Percentiles rank a stretch among this genome's conserved stretches.
Evolutionary conservation across 768 basidiomycete species (phyloP).

Genomic region (Macrolepiota albuminosa): DNA sequence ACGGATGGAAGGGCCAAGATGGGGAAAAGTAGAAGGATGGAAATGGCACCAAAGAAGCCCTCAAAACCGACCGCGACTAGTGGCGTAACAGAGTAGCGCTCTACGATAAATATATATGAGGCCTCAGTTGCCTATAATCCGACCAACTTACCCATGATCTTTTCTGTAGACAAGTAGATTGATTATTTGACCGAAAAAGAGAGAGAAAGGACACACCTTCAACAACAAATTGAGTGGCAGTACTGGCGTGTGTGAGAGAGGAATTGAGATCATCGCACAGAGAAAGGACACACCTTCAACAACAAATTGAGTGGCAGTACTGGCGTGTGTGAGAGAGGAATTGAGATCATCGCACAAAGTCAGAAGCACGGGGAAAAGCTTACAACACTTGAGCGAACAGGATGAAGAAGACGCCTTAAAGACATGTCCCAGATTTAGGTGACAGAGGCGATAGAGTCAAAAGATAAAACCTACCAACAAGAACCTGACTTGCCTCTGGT

Average conservation of each 20-base stretch:
- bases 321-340: slow-evolving; percentile 23
- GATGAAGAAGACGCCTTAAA: slow-evolving; percentile 80
- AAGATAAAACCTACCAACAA: slow-evolving; percentile 54
- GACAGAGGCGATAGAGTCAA: slow-evolving; percentile 13
- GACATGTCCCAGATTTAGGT: slow-evolving; percentile 10
- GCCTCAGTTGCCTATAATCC: neutral
- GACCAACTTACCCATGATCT: slow-evolving; percentile 64
- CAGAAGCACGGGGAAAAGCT: slow-evolving; percentile 24
- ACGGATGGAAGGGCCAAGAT: slow-evolving; percentile 70
- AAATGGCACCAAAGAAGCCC: slow-evolving; percentile 84
- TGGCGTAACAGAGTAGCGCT: slow-evolving; percentile 77
- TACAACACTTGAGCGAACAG: slow-evolving; percentile 94
- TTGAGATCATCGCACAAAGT: slow-evolving; percentile 16
- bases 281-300: slow-evolving; percentile 35
- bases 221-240: slow-evolving; percentile 63
- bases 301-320: slow-evolving; percentile 90
- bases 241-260: slow-evolving; percentile 39
- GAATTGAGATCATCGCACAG: slow-evolving; percentile 16
- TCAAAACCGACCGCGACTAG: slow-evolving; percentile 93
- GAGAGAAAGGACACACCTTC: slow-evolving; percentile 45
- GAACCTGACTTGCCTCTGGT: slow-evolving; percentile 63
- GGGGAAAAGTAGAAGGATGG: slow-evolving; percentile 76
- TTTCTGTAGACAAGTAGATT: slow-evolving; percentile 47
- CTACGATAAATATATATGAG: slow-evolving; percentile 19
- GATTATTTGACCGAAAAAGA: slow-evolving; percentile 6